phyloP scores from a whole-genome alignment of 306 rosid genomes.

The Castanea mollissima region DNA sequence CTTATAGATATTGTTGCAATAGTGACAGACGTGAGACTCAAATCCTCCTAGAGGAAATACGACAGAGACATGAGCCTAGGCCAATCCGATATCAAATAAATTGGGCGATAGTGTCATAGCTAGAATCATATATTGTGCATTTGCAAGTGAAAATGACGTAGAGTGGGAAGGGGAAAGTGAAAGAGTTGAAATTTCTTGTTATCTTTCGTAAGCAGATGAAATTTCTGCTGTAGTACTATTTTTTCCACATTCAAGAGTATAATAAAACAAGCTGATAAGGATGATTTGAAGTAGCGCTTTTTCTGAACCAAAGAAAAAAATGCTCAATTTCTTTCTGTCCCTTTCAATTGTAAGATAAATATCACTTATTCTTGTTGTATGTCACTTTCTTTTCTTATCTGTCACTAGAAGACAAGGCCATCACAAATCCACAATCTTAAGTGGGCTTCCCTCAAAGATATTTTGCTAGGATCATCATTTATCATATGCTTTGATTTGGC shows the following conservation, averaged over 20 bases:
- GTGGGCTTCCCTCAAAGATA: neutral
- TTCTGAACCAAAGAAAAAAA: neutral
- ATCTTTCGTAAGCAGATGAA: neutral
- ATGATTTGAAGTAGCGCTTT: neutral
- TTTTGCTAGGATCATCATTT: neutral
- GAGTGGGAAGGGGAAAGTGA: neutral
- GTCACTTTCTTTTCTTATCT: neutral
- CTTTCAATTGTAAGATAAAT: neutral
- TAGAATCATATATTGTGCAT: neutral
- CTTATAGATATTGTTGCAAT: conserved; percentile 18
- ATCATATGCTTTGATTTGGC: neutral
- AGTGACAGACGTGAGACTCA: neutral
- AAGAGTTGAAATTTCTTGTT: neutral
- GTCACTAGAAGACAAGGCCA: neutral
- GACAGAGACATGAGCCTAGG: neutral
- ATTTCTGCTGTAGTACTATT: neutral
- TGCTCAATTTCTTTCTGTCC: neutral
- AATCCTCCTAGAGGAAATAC: neutral
- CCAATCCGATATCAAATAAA: neutral
- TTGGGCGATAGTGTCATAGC: neutral
- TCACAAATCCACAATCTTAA: too few relatives aligned
- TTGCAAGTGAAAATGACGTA: neutral
- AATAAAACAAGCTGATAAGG: neutral
- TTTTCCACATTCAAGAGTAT: neutral
- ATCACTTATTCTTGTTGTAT: neutral